Conservation (phyloP, 768 basidiomycete genomes). For the Hypholoma fasciculare region DNA sequence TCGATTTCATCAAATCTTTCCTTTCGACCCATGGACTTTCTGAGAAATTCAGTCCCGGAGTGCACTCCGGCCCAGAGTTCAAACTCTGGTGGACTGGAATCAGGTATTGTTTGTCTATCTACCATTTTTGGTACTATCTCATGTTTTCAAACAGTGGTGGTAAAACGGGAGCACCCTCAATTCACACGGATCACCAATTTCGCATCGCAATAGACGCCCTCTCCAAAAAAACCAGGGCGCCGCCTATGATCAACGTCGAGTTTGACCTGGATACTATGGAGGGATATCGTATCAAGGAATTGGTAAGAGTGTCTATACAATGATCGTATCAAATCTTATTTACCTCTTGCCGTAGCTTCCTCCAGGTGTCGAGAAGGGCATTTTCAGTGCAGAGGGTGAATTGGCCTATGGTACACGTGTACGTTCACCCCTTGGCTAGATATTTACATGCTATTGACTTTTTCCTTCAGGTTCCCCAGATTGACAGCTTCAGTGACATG, state of each 20-base stretch:
- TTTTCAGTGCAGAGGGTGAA: neutral
- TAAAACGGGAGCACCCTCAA: neutral
- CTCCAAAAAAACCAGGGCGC: neutral
- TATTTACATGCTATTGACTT: too few relatives aligned
- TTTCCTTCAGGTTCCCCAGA: slow-evolving; percentile 4
- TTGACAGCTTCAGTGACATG: slow-evolving; percentile 4
- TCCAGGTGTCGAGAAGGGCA: neutral
- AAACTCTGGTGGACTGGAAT: neutral
- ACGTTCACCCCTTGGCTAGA: too few relatives aligned
- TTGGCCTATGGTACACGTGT: neutral
- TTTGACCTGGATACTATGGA: neutral
- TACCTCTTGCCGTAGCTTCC: neutral
- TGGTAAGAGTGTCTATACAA: neutral
- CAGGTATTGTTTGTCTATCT: neutral
- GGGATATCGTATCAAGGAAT: neutral
- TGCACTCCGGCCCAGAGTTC: neutral
- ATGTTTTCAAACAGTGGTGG: neutral
- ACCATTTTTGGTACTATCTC: neutral
- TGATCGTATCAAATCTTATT: neutral
- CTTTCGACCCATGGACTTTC: neutral
- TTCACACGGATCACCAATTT: neutral
- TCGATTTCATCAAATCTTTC: neutral
- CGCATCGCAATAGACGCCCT: neutral
- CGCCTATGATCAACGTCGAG: neutral
- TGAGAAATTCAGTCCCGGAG: neutral